These are phyloP conservation scores for Gentiana straminea DNA, from an alignment of 257 asterid genomes.

Conservation along the genomic window DNA sequence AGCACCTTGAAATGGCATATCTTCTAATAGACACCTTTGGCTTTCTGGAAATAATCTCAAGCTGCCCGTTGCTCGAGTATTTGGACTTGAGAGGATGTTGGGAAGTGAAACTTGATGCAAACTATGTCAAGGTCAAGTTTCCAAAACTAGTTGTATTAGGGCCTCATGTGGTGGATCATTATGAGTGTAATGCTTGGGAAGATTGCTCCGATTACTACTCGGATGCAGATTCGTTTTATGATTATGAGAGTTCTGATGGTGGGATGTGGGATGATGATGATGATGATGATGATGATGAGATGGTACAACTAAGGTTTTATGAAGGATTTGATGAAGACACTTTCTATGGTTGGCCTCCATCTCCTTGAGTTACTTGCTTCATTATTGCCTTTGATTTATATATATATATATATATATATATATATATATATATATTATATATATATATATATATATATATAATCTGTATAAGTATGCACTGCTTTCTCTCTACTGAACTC, in stretches of 20 bases:
- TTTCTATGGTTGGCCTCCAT: slow-evolving; percentile 11
- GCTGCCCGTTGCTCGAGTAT: slow-evolving; percentile 20
- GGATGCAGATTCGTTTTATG: slow-evolving; percentile 24
- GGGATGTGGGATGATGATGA: slow-evolving; percentile 31
- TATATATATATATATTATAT: no score
- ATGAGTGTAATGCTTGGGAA: slow-evolving; percentile 28
- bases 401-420: no score
- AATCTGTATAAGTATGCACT: no score
- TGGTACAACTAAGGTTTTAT: slow-evolving; percentile 27
- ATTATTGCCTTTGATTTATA: no score
- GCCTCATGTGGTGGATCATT: slow-evolving; percentile 27
- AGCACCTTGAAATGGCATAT: slow-evolving; percentile 36
- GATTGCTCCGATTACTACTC: slow-evolving; percentile 23
- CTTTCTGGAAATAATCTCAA: slow-evolving; percentile 17
- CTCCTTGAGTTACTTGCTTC: no score
- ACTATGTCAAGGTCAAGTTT: slow-evolving; percentile 20
- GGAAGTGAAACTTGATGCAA: slow-evolving; percentile 36
- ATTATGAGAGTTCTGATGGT: slow-evolving; percentile 15
- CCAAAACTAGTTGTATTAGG: slow-evolving; percentile 31
- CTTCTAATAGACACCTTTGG: slow-evolving; percentile 17
- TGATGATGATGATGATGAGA: slow-evolving; percentile 26
- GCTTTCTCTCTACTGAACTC: no score
- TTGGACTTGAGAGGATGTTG: slow-evolving; percentile 42
- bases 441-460: no score
- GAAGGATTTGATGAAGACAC: slow-evolving; percentile 20